Evolutionary conservation across 1,139 yeast genomes (phyloP), one percentile per base, ranked within the genome.

Genomic region (Kodamaea sp.): DNA sequence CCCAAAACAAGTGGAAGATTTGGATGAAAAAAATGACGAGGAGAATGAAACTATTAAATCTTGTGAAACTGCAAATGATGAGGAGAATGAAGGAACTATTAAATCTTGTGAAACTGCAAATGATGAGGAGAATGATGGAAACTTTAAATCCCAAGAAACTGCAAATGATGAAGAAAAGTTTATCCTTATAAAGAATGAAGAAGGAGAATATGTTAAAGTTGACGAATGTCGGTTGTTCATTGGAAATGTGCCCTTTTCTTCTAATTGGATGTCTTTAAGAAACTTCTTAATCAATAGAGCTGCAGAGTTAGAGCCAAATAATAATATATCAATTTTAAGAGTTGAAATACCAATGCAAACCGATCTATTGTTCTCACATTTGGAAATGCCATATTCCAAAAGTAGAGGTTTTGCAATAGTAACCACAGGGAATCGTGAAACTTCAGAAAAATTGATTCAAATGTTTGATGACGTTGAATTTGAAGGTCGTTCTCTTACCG

Each of bases 401-500:
- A 61, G 71, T 41, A 71, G 80, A 49, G 89, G 90, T 4, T 81
- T 78, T 62, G 89, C 87, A 1, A 75, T 82, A 27, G 85, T 81
- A 1, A 68, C 76, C 7, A 80, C 82, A 24, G 69, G 66, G 8
- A 58, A 73, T 38, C 62, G 62, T 35, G 65, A 63, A 24, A 75
- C 74, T n/a, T 79, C 85, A 8, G 69, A 67, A 24, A 61, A 60
- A 38, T 66, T 82, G 6, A 79, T 82, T 32, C 57, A 62, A 38
- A 46, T 55, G 41, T 76, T 80, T 51, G 74, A 82, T 52, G 74
- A 75, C 27, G 54, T 58, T 5, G 67, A 60, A 24, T 79, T 81
- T 49, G 76, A 78, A 50, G 85, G 86, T 2, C 65, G 89, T 25
- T 62, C 65, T 20, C 62, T 82, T 34, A 78, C 81, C 2, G 87